Evolutionary conservation across 2,329 filamentous ascomycete species (phyloP).

Genomic region (Cladosporium sp.): DNA sequence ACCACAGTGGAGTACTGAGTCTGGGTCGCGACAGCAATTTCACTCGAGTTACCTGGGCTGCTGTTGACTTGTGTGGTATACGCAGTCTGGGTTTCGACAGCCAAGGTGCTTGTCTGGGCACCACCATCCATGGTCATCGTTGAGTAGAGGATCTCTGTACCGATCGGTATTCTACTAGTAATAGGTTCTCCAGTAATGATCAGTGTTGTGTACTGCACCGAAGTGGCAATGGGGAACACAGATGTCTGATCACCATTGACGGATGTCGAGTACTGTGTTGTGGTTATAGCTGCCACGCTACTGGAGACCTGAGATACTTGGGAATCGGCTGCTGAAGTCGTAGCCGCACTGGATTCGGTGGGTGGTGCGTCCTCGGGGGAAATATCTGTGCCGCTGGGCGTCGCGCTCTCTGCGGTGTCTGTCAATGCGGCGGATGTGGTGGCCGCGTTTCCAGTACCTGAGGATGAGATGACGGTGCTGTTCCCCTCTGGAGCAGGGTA

Average conservation of each 20-base stretch:
- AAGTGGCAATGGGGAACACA: constrained; percentile 2
- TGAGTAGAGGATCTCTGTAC: background rate
- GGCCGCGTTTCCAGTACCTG: background rate
- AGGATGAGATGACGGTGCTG: background rate
- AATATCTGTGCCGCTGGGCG: background rate
- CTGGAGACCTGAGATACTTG: background rate
- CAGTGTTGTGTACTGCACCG: constrained; percentile 4
- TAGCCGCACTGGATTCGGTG: background rate
- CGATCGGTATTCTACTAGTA: background rate
- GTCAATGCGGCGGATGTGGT: background rate
- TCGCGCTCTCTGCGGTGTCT: background rate
- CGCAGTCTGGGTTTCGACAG: background rate
- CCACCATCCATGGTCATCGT: background rate
- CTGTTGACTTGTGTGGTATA: background rate
- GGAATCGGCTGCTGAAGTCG: background rate
- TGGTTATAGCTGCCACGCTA: background rate
- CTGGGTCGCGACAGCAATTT: background rate
- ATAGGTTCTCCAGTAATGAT: background rate
- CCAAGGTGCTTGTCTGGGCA: background rate
- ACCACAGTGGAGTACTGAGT: background rate
- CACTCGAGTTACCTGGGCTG: background rate
- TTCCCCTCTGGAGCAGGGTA: background rate
- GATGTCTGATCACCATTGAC: constrained; percentile 2
- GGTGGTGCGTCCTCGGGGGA: background rate
- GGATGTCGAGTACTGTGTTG: constrained; percentile 1